Evolutionary conservation across 345 rosid species (phyloP).

Genomic region (Eucalyptus leucophloia): DNA sequence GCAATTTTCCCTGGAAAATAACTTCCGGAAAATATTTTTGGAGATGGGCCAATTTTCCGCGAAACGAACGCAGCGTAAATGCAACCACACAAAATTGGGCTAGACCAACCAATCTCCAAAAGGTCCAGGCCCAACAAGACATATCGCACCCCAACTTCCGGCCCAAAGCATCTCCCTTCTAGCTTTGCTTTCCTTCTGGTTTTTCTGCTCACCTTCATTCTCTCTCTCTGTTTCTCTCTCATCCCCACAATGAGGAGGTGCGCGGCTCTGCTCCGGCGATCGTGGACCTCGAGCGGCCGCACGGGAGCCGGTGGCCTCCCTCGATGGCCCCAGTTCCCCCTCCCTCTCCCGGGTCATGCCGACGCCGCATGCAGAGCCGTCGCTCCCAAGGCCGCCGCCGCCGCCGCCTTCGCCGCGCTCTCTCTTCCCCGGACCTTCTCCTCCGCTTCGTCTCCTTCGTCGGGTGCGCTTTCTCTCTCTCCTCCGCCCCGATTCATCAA

Average conservation of each 20-base stretch:
- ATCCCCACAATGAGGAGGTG: background rate
- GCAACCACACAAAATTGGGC: background rate
- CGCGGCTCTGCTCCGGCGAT: background rate
- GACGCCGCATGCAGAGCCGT: background rate
- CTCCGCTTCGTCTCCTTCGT: background rate
- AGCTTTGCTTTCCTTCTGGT: background rate
- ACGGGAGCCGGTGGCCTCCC: background rate
- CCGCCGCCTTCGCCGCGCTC: background rate
- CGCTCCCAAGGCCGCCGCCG: background rate
- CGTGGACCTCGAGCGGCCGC: background rate
- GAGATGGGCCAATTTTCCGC: no score
- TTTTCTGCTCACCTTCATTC: background rate
- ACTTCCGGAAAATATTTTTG: no score
- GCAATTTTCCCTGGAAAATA: no score
- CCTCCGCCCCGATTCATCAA: background rate
- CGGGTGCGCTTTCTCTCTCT: background rate
- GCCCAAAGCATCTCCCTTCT: background rate
- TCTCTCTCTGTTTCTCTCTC: background rate
- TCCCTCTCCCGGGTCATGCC: background rate
- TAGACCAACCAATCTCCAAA: background rate
- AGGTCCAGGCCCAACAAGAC: background rate
- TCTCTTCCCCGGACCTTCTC: background rate
- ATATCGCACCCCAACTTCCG: background rate
- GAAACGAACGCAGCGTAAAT: no score
- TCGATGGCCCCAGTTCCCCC: background rate